These are phyloP conservation scores for Apiospora hydei DNA, from an alignment of 2,329 filamentous ascomycete genomes.

Conservation along the genomic window DNA sequence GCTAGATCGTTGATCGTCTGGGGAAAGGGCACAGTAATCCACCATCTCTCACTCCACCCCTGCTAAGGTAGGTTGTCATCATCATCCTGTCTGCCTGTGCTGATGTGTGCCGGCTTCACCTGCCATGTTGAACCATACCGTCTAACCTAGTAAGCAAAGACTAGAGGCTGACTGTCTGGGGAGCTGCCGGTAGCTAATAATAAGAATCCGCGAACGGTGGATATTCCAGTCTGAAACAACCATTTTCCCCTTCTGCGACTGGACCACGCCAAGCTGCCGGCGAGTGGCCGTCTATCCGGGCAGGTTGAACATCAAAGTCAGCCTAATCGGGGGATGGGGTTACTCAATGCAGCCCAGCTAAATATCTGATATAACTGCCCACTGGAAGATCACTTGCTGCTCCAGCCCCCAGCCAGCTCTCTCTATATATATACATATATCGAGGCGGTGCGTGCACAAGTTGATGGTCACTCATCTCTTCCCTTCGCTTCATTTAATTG, in stretches of 20 bases:
- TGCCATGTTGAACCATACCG: not conserved
- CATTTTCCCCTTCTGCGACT: not conserved
- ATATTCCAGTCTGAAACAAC: constrained; percentile 1
- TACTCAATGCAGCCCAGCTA: not conserved
- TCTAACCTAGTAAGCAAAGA: not conserved
- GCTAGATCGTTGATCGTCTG: not conserved
- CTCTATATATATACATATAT: not conserved
- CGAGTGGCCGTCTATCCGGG: not conserved
- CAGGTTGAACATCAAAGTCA: not conserved
- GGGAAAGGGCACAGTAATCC: not conserved
- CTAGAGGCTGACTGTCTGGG: not conserved
- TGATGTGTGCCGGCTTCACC: not conserved
- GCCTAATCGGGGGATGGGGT: not conserved
- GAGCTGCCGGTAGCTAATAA: not conserved
- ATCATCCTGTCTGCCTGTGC: not conserved
- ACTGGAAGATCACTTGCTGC: not conserved
- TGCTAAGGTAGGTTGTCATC: not conserved
- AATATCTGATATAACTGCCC: not conserved
- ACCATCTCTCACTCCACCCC: not conserved
- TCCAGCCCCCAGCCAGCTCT: not conserved
- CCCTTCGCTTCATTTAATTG: not conserved
- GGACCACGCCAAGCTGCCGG: not conserved
- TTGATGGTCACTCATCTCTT: not conserved
- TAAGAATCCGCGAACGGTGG: not conserved
- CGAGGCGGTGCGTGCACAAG: not conserved